Evolutionary conservation across 805 yeast genomes (phyloP).

Genomic region (Saturnispora ahearnii): DNA sequence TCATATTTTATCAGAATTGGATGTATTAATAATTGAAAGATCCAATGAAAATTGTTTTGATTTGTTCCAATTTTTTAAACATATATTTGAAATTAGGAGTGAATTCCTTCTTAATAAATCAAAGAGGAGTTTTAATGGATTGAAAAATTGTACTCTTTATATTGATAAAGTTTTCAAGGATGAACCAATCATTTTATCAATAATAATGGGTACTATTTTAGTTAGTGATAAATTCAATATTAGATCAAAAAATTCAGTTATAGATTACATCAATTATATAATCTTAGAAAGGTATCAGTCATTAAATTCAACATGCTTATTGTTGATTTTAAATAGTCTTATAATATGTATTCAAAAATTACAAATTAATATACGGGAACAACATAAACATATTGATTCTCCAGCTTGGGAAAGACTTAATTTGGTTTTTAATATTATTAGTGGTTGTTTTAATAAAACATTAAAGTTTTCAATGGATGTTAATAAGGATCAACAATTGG

Average conservation of each 20-base stretch:
- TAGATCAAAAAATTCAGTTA: slow-evolving; percentile 7
- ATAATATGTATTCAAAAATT: slow-evolving; percentile 8
- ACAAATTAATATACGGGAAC: slow-evolving; percentile 5
- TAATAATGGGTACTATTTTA: slow-evolving; percentile 14
- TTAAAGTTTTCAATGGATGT: not conserved
- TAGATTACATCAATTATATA: slow-evolving; percentile 20
- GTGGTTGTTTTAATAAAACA: slow-evolving; percentile 8
- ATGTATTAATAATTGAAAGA: slow-evolving; percentile 2
- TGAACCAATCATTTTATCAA: slow-evolving; percentile 9
- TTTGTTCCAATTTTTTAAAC: slow-evolving; percentile 5
- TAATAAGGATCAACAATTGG: not conserved
- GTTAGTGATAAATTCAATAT: not conserved
- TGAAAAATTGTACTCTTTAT: slow-evolving; percentile 12
- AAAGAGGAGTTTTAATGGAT: slow-evolving; percentile 7
- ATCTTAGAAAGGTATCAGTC: slow-evolving; percentile 14
- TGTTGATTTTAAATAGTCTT: slow-evolving; percentile 15
- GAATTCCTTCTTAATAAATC: slow-evolving; percentile 3
- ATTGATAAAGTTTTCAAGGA: slow-evolving; percentile 10
- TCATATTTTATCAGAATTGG: slow-evolving; percentile 7
- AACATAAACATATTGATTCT: not conserved
- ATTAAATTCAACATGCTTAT: slow-evolving; percentile 8
- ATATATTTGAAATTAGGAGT: slow-evolving; percentile 9
- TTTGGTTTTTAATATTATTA: slow-evolving; percentile 18
- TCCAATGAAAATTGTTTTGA: slow-evolving; percentile 6
- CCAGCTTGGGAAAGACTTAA: slow-evolving; percentile 16